Percentiles rank a stretch among this genome's conserved stretches.
These are phyloP conservation scores for Fusarium oligoseptatum DNA, from an alignment of 2,329 filamentous ascomycete species.

Conservation along the genomic window DNA sequence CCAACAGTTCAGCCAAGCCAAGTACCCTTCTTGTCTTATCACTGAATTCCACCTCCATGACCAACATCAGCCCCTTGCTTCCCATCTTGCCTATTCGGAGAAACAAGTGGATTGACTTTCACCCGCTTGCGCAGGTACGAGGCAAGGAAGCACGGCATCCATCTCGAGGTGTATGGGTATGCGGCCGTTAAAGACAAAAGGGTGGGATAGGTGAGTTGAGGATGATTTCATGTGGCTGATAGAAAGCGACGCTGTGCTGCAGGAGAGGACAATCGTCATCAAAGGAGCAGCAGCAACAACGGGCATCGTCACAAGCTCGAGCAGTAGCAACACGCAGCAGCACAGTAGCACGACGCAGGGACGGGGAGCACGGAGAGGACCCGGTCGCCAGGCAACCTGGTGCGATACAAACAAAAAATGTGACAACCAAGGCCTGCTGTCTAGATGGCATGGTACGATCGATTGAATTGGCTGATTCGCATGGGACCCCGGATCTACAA, in stretches of 20 bases:
- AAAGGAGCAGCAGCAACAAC: neutral
- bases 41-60: neutral
- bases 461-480: slow-evolving; percentile 37
- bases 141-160: slow-evolving; percentile 21
- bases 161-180: slow-evolving; percentile 6
- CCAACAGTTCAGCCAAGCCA: neutral
- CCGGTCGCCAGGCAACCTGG: slow-evolving; percentile 26
- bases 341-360: slow-evolving; percentile 25
- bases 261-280: slow-evolving; percentile 1
- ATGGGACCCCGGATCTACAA: slow-evolving; percentile 44
- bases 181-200: slow-evolving; percentile 16
- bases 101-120: slow-evolving; percentile 19
- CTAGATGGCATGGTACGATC: slow-evolving; percentile 34
- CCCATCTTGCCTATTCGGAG: neutral
- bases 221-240: slow-evolving; percentile 26
- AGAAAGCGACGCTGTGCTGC: slow-evolving; percentile 16
- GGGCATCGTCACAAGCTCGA: slow-evolving; percentile 5
- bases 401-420: slow-evolving; percentile 21
- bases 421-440: slow-evolving; percentile 1
- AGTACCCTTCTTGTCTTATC: neutral
- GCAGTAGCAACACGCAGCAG: slow-evolving; percentile 2
- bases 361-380: slow-evolving; percentile 29
- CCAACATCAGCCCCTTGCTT: slow-evolving; percentile 16
- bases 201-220: slow-evolving; percentile 15
- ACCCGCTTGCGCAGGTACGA: slow-evolving; percentile 33